Conservation (phyloP, 305 asterid genomes). For the Nicotiana rustica region DNA sequence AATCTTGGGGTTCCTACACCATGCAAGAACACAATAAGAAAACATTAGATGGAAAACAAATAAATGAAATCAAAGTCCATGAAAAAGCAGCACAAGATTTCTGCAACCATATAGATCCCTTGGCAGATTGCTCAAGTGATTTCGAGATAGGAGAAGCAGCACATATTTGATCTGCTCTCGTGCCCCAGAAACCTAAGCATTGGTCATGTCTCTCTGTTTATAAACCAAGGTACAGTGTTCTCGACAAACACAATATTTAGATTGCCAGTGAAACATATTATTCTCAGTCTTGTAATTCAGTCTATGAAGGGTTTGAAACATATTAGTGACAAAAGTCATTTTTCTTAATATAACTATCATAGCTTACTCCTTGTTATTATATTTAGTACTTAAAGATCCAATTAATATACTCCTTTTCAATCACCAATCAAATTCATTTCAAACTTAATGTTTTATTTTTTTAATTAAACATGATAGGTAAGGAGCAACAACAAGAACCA, state of each 20-base stretch:
- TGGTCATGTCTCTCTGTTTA: neutral
- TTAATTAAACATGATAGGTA: slow-evolving; percentile 12
- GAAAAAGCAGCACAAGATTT: slow-evolving; percentile 20
- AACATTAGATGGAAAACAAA: slow-evolving; percentile 10
- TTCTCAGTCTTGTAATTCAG: neutral
- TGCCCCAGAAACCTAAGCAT: neutral
- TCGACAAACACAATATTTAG: neutral
- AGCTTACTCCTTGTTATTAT: too few relatives aligned
- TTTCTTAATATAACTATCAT: too few relatives aligned
- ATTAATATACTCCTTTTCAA: too few relatives aligned
- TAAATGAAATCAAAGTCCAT: slow-evolving; percentile 27
- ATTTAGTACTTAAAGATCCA: too few relatives aligned
- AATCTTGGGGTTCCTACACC: slow-evolving; percentile 84
- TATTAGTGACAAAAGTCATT: too few relatives aligned
- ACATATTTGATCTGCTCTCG: neutral
- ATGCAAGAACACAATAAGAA: slow-evolving; percentile 23
- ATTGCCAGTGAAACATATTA: slow-evolving; percentile 10
- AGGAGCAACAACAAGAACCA: slow-evolving; percentile 21
- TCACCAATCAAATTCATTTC: too few relatives aligned
- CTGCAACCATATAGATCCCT: neutral
- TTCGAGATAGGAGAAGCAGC: too few relatives aligned
- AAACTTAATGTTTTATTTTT: too few relatives aligned
- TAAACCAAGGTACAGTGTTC: slow-evolving; percentile 4
- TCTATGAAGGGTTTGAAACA: slow-evolving; percentile 6
- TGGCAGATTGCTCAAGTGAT: too few relatives aligned